These are phyloP conservation scores for Dipteronia sinensis DNA, from an alignment of 345 rosid species.

Conservation along the genomic window DNA sequence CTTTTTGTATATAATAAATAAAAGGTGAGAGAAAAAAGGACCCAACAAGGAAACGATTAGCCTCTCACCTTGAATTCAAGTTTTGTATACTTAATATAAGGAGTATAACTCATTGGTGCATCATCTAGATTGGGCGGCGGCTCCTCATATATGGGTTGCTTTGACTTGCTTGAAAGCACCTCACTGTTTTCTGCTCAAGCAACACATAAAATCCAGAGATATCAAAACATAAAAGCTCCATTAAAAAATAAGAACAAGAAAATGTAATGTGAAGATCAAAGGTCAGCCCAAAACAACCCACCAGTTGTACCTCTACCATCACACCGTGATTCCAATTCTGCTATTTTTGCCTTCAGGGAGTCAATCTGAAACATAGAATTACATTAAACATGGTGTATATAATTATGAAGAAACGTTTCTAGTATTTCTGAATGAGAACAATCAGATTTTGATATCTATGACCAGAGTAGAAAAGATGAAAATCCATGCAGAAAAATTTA, in stretches of 20 bases:
- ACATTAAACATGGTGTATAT: not conserved
- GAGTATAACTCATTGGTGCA: conserved; percentile 60
- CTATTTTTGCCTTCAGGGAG: conserved; percentile 65
- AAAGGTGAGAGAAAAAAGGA: not conserved
- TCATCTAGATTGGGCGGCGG: conserved; percentile 32
- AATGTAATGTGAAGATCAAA: conserved; percentile 12
- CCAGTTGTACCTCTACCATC: conserved; percentile 29
- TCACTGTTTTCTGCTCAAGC: conserved; percentile 44
- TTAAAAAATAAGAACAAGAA: conserved; percentile 6
- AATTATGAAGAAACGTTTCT: not conserved
- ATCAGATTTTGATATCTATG: not conserved
- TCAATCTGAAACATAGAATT: conserved; percentile 52
- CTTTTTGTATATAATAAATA: not conserved
- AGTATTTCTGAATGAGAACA: not conserved
- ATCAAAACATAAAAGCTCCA: conserved; percentile 2
- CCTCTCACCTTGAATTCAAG: conserved; percentile 82
- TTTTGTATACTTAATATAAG: conserved; percentile 78
- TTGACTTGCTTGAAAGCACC: conserved; percentile 24
- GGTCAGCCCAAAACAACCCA: conserved; percentile 30
- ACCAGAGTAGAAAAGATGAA: not conserved
- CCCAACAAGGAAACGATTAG: not conserved
- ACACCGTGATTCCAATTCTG: conserved; percentile 53
- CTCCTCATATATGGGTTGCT: conserved; percentile 38
- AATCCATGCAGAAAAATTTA: not conserved
- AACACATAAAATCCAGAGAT: conserved; percentile 18